Evolutionary conservation across 345 rosid species (phyloP), one percentile per base, ranked within the genome.

Genomic region (Aquilaria sinensis): DNA sequence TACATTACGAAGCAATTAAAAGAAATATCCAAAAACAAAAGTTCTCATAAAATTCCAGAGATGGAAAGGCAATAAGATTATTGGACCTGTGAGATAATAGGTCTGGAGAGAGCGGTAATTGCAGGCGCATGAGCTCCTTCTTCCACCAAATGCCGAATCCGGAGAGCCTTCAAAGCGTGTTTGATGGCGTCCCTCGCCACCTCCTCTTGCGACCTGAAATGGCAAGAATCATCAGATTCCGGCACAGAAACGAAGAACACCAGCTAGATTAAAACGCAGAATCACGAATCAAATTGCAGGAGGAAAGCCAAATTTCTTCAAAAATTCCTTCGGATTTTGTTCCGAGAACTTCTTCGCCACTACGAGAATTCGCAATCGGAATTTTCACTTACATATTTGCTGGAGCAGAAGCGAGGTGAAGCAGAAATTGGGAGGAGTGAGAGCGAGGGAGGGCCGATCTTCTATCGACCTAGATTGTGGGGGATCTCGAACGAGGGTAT

Each of bases 71-170:
- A 37, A 37, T 37, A 37, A 37, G 43, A 37, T 37, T 9, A 37
- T 37, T 9, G 48, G 45, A 90, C 96, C 89, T 94, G 97, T 69
- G 84, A 79, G 31, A 90, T 76, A 48, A 90, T 63, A n/a, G 99
- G 99, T 54, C 63, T 69, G 47, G 96, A 81, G 72, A 94, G 93
- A 66, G 99, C 99, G 32, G 73, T 75, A 61, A 67, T 66, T 16
- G 96, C 95, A 13, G 99, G 91, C 53, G 79, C 84, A 78, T 90
- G 96, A 76, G 97, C 97, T 53, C 85, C 89, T 85, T 94, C 97
- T 69, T 94, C 99, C 0, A 83, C 68, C 71, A 83, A 85, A 81
- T 90, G 96, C 68, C 99, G 89, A 69, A 81, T 85, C 70, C 85
- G 76, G 30, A 94, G 66, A 70, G 96, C 92, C 76, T 83, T 82